A percentile compares a stretch with the other conserved stretches of the same genome.
Conservation (phyloP, 352 stramenopile species). For the Phytophthora quininea region DNA sequence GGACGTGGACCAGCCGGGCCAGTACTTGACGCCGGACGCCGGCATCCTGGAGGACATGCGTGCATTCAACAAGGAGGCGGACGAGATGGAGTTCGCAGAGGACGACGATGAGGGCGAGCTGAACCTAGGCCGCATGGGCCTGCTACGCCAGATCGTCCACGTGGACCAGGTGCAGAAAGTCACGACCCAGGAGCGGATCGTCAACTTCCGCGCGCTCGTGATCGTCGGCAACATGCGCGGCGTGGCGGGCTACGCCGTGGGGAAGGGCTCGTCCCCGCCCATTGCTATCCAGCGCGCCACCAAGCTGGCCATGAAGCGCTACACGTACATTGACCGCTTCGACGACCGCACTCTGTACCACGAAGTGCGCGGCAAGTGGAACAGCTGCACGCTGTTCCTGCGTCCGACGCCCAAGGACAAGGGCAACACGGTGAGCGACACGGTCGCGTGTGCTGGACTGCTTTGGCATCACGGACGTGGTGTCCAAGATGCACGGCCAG, state of each 20-base stretch:
- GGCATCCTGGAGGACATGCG: conserved; percentile 68
- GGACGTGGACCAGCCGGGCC: conserved; percentile 48
- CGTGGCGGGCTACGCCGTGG: conserved; percentile 93
- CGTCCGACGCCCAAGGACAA: conserved; percentile 76
- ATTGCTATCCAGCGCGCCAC: conserved; percentile 91
- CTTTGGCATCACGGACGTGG: conserved; percentile 94
- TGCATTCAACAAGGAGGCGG: conserved; percentile 70
- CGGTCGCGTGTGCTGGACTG: conserved; percentile 82
- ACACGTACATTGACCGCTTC: conserved; percentile 96
- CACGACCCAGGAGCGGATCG: conserved; percentile 91
- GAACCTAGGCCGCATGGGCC: conserved; percentile 70
- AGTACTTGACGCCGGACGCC: conserved; percentile 63
- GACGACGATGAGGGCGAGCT: conserved; percentile 67
- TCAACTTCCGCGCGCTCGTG: conserved; percentile 93
- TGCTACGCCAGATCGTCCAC: conserved; percentile 84
- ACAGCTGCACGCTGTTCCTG: conserved; percentile 93
- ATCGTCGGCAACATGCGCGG: conserved; percentile 94
- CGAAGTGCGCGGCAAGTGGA: conserved; percentile 95
- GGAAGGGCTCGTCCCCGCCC: conserved; percentile 88
- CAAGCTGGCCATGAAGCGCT: conserved; percentile 92
- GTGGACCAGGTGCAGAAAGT: conserved; percentile 89
- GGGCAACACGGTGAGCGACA: conserved; percentile 81
- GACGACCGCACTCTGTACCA: conserved; percentile 90
- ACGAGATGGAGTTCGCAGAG: conserved; percentile 73
- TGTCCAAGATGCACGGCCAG: conserved; percentile 93